Percentiles rank a stretch among this genome's conserved stretches.
Evolutionary conservation across 2,329 filamentous ascomycete genomes (phyloP).

Genomic region (Fusarium begoniae): DNA sequence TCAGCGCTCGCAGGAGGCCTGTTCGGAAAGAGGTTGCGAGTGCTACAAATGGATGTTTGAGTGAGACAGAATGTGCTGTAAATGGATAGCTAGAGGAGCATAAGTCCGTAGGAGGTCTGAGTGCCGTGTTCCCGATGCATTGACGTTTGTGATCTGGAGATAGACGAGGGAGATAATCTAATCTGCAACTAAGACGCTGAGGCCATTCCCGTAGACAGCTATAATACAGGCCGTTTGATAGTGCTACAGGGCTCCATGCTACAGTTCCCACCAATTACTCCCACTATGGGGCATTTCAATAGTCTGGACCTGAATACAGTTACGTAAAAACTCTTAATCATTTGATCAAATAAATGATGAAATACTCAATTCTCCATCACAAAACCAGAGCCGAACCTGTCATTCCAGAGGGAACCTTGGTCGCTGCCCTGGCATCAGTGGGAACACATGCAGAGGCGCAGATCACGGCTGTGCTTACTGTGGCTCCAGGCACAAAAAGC

Average conservation of each 20-base stretch:
- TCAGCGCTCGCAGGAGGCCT: slow-evolving; percentile 31
- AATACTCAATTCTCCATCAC: neutral
- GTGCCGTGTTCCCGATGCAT: slow-evolving; percentile 12
- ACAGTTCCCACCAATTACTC: neutral
- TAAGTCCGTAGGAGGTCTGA: neutral
- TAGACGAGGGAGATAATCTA: neutral
- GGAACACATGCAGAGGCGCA: slow-evolving; percentile 27
- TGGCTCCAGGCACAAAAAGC: slow-evolving; percentile 19
- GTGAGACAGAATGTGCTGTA: slow-evolving; percentile 15
- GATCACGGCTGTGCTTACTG: slow-evolving; percentile 22
- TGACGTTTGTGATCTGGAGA: neutral
- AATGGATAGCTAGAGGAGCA: slow-evolving; percentile 18
- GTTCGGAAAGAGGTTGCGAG: neutral
- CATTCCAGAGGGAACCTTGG: neutral
- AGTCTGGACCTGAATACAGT: neutral
- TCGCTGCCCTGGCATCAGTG: slow-evolving; percentile 6
- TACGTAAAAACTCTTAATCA: neutral
- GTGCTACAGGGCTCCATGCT: neutral
- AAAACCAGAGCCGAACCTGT: neutral
- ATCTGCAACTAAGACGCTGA: neutral
- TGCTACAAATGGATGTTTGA: neutral
- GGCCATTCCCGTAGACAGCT: neutral
- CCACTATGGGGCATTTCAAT: neutral
- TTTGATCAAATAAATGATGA: neutral
- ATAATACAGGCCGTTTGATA: neutral